Percentiles rank a stretch among this genome's conserved stretches.
phyloP scores from a whole-genome alignment of 352 stramenopile species.

The Globisporangium sylvaticum region DNA sequence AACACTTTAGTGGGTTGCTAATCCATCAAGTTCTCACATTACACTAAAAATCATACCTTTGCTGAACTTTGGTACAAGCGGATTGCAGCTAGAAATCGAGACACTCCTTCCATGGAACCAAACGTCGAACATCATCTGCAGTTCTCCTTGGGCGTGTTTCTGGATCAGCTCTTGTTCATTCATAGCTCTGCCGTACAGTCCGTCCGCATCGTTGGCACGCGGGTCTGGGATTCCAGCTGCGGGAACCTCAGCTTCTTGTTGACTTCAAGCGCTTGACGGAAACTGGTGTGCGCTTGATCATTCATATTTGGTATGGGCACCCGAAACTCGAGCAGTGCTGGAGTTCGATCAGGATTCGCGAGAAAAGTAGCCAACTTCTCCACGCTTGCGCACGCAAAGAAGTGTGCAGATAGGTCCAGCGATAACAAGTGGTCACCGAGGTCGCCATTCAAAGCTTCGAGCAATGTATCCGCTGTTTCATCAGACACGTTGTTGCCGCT shows the following conservation, averaged over 20 bases:
- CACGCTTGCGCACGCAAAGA: neutral
- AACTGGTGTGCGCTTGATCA: neutral
- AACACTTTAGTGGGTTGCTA: no score
- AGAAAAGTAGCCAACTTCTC: neutral
- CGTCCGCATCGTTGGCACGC: neutral
- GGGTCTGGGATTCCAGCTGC: neutral
- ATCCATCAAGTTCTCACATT: no score
- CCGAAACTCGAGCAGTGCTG: neutral
- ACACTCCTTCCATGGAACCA: no score
- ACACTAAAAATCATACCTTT: no score
- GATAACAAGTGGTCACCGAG: neutral
- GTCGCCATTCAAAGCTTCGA: neutral
- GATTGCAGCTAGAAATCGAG: no score
- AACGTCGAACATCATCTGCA: no score
- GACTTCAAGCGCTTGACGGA: neutral
- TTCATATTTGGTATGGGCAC: neutral
- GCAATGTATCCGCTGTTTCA: neutral
- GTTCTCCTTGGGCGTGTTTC: no score
- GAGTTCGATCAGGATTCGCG: neutral
- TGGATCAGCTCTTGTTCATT: no score
- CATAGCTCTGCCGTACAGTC: neutral
- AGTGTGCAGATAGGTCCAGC: neutral
- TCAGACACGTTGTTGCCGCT: neutral
- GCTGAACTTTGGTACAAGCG: no score
- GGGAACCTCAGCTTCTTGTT: neutral